A percentile compares a stretch with the other conserved stretches of the same genome.
Evolutionary conservation across 805 yeast species (phyloP).

Genomic region (Saccharomycopsis sp.): DNA sequence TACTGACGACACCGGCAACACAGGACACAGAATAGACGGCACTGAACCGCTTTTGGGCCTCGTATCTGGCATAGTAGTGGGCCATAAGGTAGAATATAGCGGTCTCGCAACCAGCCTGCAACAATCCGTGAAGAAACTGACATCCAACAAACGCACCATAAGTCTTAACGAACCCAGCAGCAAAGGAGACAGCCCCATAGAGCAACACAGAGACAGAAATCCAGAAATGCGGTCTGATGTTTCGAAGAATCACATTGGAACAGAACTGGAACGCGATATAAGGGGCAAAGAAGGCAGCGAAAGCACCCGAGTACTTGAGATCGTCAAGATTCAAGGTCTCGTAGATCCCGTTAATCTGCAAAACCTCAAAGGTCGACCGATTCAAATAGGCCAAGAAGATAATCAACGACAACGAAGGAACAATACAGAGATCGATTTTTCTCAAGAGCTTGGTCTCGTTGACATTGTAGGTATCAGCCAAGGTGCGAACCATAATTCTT

Average conservation of each 20-base stretch:
- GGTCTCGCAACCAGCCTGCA: constrained; percentile 70
- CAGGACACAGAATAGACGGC: constrained; percentile 62
- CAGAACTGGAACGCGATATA: constrained; percentile 52
- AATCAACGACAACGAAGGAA: neutral
- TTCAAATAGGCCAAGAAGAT: constrained; percentile 33
- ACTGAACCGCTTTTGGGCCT: constrained; percentile 62
- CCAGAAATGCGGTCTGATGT: constrained; percentile 59
- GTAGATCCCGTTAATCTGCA: constrained; percentile 55
- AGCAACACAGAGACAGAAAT: constrained; percentile 47
- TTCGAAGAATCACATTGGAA: constrained; percentile 53
- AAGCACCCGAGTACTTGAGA: constrained; percentile 52
- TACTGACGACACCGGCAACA: constrained; percentile 72
- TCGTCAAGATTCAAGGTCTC: constrained; percentile 45
- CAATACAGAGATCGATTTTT: neutral
- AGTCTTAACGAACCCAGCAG: constrained; percentile 55
- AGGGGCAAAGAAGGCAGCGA: constrained; percentile 67
- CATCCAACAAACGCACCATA: constrained; percentile 54
- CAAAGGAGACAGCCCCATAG: constrained; percentile 57
- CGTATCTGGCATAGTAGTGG: constrained; percentile 43
- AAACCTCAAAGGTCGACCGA: constrained; percentile 68
- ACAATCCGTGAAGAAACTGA: constrained; percentile 57
- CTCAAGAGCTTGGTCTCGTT: neutral
- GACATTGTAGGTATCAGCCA: neutral
- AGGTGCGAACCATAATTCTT: neutral
- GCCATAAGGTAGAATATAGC: constrained; percentile 65